A percentile compares a stretch with the other conserved stretches of the same genome.
phyloP scores from a whole-genome alignment of 2,329 filamentous ascomycete species.

The Colletotrichum lentis region DNA sequence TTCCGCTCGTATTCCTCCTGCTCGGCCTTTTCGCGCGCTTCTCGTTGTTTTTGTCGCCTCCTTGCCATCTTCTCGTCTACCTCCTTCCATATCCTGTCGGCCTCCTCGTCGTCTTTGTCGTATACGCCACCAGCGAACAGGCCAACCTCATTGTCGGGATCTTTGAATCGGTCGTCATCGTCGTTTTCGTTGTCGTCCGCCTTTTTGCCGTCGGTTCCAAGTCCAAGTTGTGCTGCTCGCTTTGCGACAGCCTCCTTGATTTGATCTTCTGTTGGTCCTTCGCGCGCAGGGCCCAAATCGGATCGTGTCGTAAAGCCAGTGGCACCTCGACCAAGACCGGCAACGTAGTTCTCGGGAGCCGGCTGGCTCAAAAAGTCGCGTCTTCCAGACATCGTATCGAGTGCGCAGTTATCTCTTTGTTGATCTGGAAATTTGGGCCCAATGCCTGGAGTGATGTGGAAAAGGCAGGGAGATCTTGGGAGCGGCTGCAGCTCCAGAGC shows the following conservation, averaged over 20 bases:
- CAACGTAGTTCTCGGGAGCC: conserved; percentile 88
- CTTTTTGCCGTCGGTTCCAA: conserved; percentile 72
- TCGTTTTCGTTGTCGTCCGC: conserved; percentile 75
- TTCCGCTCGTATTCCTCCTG: conserved; percentile 94
- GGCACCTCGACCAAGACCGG: conserved; percentile 94
- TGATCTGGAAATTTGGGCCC: neutral
- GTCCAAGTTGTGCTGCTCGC: conserved; percentile 83
- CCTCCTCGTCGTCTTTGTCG: conserved; percentile 97
- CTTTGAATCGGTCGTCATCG: conserved; percentile 85
- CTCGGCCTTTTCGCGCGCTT: conserved; percentile 91
- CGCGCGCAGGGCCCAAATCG: conserved; percentile 91
- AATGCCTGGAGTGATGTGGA: neutral
- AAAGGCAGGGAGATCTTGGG: neutral
- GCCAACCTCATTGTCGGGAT: conserved; percentile 96
- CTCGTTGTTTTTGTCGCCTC: conserved; percentile 86
- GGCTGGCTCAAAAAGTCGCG: conserved; percentile 89
- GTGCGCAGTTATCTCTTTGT: neutral
- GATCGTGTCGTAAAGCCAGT: conserved; percentile 98
- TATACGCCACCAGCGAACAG: conserved; percentile 95
- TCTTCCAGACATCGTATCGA: conserved; percentile 64
- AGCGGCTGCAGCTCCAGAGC: conserved; percentile 9
- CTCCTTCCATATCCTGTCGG: conserved; percentile 92
- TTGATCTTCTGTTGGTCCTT: conserved; percentile 96
- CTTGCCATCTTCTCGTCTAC: conserved; percentile 98
- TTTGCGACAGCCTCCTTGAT: conserved; percentile 98